Base-by-base conservation (phyloP, 306 rosid species). In the Castanopsis chinensis region DNA sequence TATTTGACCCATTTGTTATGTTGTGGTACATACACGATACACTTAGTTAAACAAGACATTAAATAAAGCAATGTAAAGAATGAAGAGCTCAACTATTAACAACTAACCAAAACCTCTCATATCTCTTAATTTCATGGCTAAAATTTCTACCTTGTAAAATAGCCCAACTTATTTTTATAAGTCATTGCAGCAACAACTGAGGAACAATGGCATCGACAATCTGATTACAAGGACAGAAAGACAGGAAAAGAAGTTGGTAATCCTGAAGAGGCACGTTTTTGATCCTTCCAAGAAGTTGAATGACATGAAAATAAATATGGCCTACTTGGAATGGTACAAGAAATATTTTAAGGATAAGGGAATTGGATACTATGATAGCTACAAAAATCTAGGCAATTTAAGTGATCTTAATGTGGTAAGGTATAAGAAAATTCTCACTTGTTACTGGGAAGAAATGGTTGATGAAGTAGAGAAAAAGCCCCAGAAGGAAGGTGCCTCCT, bases 281-380 rank as follows among this genome's bases (percentile, higher is more conserved):
- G 79, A 82, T 28, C 84, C 85, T 7, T 6, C 75, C 69, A 75
- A 17, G 79, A 82, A 57, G 30, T 53, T 92, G 77, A 87, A 87
- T 74, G 13, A 8, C 0, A 1, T 64, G 19, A 94, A 94, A 77
- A 71, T 37, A 77, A 3, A 15, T 2, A 89, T 92, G 96, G 88
- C 89, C n/a, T 1, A 61, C 1, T 53, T 94, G 13, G 98, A 90
- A 83, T 87, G 87, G 94, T 94, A 92, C 85, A 92, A 90, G 82
- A 86, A 76, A 55, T 3, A 1, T 0, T 73, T 80, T 1, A 86
- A 90, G 53, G 58, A 3, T 0, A 0, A 1, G 0, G 19, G 52
- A 0, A 20, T 30, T 43, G 97, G 92, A 25, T 92, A 92, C 83
- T 89, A 92, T 52, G 98, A 92, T 78, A 55, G 78, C 58, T 90